Percentiles rank a stretch among this genome's conserved stretches.
Evolutionary conservation across 371 early-diverging fungal genomes (phyloP).

Genomic region (Mucor indicus): DNA sequence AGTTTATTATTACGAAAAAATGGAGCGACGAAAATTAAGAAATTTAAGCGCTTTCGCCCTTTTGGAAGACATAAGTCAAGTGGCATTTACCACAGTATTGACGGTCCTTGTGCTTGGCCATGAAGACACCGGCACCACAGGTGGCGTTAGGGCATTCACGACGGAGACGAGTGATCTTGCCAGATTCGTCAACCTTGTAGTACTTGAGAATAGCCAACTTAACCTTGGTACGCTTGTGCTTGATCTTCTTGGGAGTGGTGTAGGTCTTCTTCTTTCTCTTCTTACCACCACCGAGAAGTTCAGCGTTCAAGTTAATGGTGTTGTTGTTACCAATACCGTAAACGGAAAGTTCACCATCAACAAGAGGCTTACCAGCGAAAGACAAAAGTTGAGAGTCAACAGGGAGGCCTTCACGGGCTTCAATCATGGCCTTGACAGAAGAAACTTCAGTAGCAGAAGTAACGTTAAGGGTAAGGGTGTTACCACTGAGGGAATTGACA

Average conservation of each 20-base stretch:
- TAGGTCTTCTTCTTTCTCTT: conserved; percentile 98
- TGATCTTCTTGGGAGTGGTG: conserved; percentile 98
- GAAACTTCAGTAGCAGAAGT: conserved; percentile 72
- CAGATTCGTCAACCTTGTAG: conserved; percentile 95
- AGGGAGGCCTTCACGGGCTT: conserved; percentile 91
- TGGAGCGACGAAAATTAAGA: no score
- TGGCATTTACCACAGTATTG: conserved; percentile 86
- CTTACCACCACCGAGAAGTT: conserved; percentile 88
- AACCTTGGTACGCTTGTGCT: conserved; percentile 97
- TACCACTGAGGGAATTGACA: conserved; percentile 83
- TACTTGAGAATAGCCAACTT: conserved; percentile 94
- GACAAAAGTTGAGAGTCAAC: conserved; percentile 92
- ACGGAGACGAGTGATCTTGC: conserved; percentile 95
- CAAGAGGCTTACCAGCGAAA: conserved; percentile 91
- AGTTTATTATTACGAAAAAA: no score
- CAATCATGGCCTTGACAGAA: conserved; percentile 85
- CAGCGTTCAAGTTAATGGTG: conserved; percentile 77
- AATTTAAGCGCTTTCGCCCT: conserved; percentile 22
- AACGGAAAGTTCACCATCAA: conserved; percentile 69
- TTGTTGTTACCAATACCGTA: conserved; percentile 88
- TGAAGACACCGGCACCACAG: conserved; percentile 98
- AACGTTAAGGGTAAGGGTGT: conserved; percentile 84
- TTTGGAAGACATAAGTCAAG: conserved; percentile 55
- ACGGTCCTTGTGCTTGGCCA: conserved; percentile 95
- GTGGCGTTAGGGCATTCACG: conserved; percentile 91